phyloP scores from a whole-genome alignment of 768 basidiomycete species.

The Leccinum sublutescens region DNA sequence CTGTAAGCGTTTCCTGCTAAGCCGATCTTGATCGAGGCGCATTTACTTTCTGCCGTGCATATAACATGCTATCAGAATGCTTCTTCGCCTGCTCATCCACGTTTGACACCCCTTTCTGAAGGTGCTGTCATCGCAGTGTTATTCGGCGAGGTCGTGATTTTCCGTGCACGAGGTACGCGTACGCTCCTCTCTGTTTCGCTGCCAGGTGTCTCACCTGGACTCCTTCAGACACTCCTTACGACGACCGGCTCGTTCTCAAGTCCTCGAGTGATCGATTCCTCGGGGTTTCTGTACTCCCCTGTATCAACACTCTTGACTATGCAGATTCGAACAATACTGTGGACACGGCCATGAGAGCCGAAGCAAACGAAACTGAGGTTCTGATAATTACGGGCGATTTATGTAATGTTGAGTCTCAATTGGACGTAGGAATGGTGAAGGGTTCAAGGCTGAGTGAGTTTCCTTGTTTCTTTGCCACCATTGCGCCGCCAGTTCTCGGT shows the following conservation, averaged over 20 bases:
- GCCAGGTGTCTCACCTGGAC: not conserved
- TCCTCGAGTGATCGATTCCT: slow-evolving; percentile 66
- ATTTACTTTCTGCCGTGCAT: not conserved
- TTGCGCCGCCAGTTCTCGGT: not conserved
- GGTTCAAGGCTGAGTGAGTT: slow-evolving; percentile 64
- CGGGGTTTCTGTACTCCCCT: slow-evolving; percentile 55
- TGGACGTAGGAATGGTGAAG: slow-evolving; percentile 61
- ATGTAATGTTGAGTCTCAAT: slow-evolving; percentile 63
- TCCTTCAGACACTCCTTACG: slow-evolving; percentile 60
- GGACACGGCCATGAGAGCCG: slow-evolving; percentile 9
- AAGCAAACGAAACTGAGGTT: slow-evolving; percentile 17
- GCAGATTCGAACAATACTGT: slow-evolving; percentile 12
- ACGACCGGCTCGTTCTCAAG: slow-evolving; percentile 72
- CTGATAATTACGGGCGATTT: slow-evolving; percentile 57
- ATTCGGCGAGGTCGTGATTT: slow-evolving; percentile 74
- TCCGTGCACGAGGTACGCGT: slow-evolving; percentile 60
- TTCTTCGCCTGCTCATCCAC: slow-evolving; percentile 67
- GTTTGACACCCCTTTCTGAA: slow-evolving; percentile 58
- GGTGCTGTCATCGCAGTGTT: slow-evolving; percentile 61
- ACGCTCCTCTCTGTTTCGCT: not conserved
- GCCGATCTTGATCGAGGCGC: too few relatives aligned
- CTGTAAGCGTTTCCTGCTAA: slow-evolving; percentile 43
- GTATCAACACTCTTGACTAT: slow-evolving; percentile 24
- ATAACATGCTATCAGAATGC: slow-evolving; percentile 45
- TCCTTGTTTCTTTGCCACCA: not conserved